These are phyloP conservation scores for Acer negundo DNA, from an alignment of 345 rosid species.

Conservation along the genomic window DNA sequence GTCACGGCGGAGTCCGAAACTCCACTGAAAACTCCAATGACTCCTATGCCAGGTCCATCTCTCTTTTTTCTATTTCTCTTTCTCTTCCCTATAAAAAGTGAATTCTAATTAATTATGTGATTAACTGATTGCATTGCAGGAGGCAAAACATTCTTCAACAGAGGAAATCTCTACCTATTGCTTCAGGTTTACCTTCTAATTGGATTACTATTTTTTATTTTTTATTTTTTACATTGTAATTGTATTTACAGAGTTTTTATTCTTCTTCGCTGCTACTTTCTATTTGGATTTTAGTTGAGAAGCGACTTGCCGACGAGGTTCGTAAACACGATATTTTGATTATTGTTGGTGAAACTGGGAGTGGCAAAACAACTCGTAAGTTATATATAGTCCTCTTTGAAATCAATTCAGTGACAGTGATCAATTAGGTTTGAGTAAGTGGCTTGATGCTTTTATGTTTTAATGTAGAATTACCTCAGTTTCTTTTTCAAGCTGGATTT, in stretches of 20 bases:
- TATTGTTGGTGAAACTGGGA: conserved; percentile 96
- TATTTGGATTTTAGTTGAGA: conserved; percentile 52
- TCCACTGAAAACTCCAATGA: conserved; percentile 27
- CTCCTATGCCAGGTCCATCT: conserved; percentile 37
- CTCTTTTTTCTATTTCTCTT: background rate
- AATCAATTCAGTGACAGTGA: background rate
- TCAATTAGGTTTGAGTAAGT: background rate
- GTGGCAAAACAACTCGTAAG: conserved; percentile 97
- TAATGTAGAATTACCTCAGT: conserved; percentile 84
- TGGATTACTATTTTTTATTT: too few species aligned
- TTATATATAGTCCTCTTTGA: conserved; percentile 2
- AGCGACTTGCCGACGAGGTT: conserved; percentile 74
- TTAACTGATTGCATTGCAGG: conserved; percentile 31
- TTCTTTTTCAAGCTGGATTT: conserved; percentile 68
- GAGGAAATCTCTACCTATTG: conserved; percentile 83
- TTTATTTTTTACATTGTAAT: background rate
- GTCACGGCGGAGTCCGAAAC: conserved; percentile 32
- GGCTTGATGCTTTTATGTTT: background rate
- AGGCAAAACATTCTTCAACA: conserved; percentile 56
- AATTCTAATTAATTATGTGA: conserved; percentile 15
- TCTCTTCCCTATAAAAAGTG: background rate
- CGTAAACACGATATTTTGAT: conserved; percentile 56
- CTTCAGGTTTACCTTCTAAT: conserved; percentile 50
- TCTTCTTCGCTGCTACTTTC: conserved; percentile 16
- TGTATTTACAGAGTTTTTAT: background rate